A percentile compares a stretch with the other conserved stretches of the same genome.
Evolutionary conservation across 1,139 yeast species (phyloP).

Genomic region (Diutina rugosa): DNA sequence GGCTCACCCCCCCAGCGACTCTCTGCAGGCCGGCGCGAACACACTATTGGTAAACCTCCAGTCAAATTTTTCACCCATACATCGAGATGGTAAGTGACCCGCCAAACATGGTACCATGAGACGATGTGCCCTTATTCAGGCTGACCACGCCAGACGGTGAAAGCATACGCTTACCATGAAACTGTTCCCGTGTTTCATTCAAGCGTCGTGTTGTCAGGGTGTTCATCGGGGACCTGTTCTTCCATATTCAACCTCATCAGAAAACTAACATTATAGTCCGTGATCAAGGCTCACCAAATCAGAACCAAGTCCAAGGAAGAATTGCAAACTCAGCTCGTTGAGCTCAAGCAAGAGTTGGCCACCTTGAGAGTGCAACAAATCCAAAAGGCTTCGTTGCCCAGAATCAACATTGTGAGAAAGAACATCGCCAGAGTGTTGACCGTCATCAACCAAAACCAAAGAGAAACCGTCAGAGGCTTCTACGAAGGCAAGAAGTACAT

Average conservation of each 20-base stretch:
- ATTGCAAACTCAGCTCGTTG: slow-evolving; percentile 88
- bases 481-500: slow-evolving; percentile 93
- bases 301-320: slow-evolving; percentile 96
- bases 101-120: background rate
- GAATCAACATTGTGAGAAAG: slow-evolving; percentile 94
- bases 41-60: background rate
- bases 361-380: slow-evolving; percentile 93
- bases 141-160: background rate
- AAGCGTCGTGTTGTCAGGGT: background rate
- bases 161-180: background rate
- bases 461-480: slow-evolving; percentile 90
- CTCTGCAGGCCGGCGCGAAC: slow-evolving; percentile 2
- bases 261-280: background rate
- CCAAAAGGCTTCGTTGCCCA: slow-evolving; percentile 85
- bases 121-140: background rate
- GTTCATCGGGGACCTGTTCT: background rate
- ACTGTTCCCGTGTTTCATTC: background rate
- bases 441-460: slow-evolving; percentile 91
- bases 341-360: slow-evolving; percentile 95
- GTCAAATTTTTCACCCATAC: slow-evolving; percentile 2
- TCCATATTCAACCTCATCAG: background rate
- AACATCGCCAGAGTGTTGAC: slow-evolving; percentile 98
- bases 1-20: background rate
- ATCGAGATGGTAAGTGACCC: slow-evolving; percentile 2
- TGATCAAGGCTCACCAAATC: slow-evolving; percentile 92